A percentile compares a stretch with the other conserved stretches of the same genome.
These are phyloP conservation scores for Ceratocystis variospora DNA, from an alignment of 2,329 filamentous ascomycete genomes.

Conservation along the genomic window DNA sequence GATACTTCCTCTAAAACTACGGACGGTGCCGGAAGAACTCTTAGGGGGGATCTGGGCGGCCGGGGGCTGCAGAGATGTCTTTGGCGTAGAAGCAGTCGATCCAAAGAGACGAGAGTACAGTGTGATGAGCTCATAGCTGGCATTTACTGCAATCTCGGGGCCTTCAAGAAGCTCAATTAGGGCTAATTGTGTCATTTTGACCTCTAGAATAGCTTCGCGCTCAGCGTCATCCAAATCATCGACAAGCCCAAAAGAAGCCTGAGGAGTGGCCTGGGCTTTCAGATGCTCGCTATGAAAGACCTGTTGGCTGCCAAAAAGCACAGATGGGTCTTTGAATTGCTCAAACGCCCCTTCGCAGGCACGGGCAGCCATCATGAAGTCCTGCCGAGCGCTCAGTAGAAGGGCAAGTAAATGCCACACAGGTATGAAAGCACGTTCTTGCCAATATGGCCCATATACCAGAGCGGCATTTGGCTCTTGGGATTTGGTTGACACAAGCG, in stretches of 20 bases:
- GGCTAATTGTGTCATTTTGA: slow-evolving; percentile 87
- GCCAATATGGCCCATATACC: slow-evolving; percentile 40
- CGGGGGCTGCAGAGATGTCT: slow-evolving; percentile 12
- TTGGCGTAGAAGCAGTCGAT: background rate
- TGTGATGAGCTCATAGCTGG: slow-evolving; percentile 68
- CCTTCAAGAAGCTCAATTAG: slow-evolving; percentile 75
- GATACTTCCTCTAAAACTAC: slow-evolving; percentile 59
- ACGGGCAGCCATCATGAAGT: slow-evolving; percentile 64
- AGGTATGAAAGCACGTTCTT: slow-evolving; percentile 55
- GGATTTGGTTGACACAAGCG: slow-evolving; percentile 48
- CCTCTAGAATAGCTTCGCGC: slow-evolving; percentile 76
- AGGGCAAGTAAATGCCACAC: slow-evolving; percentile 86
- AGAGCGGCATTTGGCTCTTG: slow-evolving; percentile 32
- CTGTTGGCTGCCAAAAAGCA: slow-evolving; percentile 52
- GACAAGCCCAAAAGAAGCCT: slow-evolving; percentile 34
- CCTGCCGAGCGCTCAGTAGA: slow-evolving; percentile 71
- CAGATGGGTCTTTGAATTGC: slow-evolving; percentile 60
- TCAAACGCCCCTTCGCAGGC: slow-evolving; percentile 87
- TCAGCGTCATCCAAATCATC: slow-evolving; percentile 74
- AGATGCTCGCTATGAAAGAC: slow-evolving; percentile 53
- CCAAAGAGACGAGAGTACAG: slow-evolving; percentile 74
- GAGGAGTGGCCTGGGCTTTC: slow-evolving; percentile 32
- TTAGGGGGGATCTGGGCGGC: slow-evolving; percentile 33
- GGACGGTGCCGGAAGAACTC: slow-evolving; percentile 56
- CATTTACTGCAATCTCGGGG: slow-evolving; percentile 72